Evolutionary conservation across 2,329 filamentous ascomycete genomes (phyloP), one percentile per base, ranked within the genome.

Genomic region (Fusarium robinianum): DNA sequence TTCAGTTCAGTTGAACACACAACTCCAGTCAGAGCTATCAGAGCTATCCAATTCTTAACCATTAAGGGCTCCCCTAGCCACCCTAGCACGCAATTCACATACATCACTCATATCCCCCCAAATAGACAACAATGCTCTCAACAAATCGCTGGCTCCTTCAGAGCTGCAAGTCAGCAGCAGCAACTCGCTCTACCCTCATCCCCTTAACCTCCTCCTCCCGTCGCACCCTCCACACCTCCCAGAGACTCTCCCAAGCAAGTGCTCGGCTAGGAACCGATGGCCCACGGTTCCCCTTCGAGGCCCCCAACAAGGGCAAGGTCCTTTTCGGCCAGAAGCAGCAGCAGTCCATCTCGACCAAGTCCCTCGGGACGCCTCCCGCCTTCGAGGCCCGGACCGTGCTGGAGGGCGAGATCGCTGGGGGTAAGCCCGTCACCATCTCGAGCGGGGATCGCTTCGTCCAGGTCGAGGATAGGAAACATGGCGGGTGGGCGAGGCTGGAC

Each of bases 391-490:
- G 8, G 1, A 26, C 22, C 4, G 38, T 45, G 2, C 32, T 62
- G 5, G 17, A 46, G 2, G 46, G 36, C 17, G 29, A 24, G 6
- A 41, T 46, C 31, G 17, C 27, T 15, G 26, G 35, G 22, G 33
- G 47, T 11, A 39, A 27, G 16, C 25, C 12, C 12, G 32, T 67
- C 17, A 59, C 46, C 5, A 30, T 67, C 17, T 60, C 63, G 8
- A 65, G 58, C 42, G 55, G 56, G 5, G 34, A 49, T 9, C 53
- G 55, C 26, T 63, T 60, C 23, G 40, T 68, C 6, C 61, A 65
- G 10, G 46, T 65, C n/a, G 46, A 55, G 10, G 50, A 54, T 11
- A 39, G 46, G 3, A 52, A 43, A 6, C 21, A 49, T 4, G 53
- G 57, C 5, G 50, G 58, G 6, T 57, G 60, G 42, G 41, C 54